Evolutionary conservation across 805 yeast genomes (phyloP).

Genomic region (Kurtzmaniella cleridarum): DNA sequence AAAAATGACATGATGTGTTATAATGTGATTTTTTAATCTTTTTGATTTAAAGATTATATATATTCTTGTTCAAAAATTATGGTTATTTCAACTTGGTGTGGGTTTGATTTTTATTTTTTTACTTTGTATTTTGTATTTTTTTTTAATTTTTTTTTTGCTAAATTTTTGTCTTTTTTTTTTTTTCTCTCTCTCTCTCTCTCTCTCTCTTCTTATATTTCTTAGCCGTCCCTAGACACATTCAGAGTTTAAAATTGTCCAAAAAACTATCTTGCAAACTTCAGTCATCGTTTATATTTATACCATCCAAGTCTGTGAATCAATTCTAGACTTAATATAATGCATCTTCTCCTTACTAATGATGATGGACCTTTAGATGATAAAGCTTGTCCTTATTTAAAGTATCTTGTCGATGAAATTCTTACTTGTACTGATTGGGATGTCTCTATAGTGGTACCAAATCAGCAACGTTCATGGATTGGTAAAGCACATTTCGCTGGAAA

Average conservation of each 20-base stretch:
- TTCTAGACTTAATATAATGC: too few relatives aligned
- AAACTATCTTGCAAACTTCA: too few relatives aligned
- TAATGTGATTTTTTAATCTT: not conserved
- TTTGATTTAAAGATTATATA: not conserved
- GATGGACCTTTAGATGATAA: conserved; percentile 88
- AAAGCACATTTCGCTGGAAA: conserved; percentile 91
- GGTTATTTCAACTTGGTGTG: not conserved
- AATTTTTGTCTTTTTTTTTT: too few relatives aligned
- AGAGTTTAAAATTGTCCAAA: too few relatives aligned
- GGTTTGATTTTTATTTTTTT: not conserved
- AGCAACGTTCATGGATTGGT: conserved; percentile 92
- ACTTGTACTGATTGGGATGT: conserved; percentile 75
- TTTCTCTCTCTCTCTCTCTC: too few relatives aligned
- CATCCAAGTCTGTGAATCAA: too few relatives aligned
- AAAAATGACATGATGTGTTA: conserved; percentile 54
- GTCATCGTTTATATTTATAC: too few relatives aligned
- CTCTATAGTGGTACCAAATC: conserved; percentile 80
- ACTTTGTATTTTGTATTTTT: too few relatives aligned
- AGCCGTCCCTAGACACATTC: too few relatives aligned
- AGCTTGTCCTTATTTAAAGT: conserved; percentile 80
- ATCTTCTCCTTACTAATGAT: conserved; percentile 73
- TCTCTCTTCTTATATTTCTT: too few relatives aligned
- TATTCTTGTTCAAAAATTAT: not conserved
- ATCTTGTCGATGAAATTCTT: conserved; percentile 64
- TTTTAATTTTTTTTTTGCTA: too few relatives aligned